Percentiles rank a stretch among this genome's conserved stretches.
These are phyloP conservation scores for Roridomyces roridus DNA, from an alignment of 768 basidiomycete genomes.

Conservation along the genomic window DNA sequence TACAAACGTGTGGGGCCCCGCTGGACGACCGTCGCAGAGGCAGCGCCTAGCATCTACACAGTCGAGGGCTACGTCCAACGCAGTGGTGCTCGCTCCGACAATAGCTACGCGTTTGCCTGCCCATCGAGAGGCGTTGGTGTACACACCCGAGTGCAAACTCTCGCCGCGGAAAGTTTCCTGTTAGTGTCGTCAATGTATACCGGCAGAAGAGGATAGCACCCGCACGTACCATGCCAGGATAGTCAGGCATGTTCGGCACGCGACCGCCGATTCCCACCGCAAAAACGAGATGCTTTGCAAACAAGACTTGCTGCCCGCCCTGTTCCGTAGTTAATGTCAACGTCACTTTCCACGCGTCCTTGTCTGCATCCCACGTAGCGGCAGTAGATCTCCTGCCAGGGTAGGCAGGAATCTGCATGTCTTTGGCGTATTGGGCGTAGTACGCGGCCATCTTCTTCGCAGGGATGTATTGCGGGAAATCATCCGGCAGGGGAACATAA, in stretches of 20 bases:
- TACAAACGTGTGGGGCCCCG: slow-evolving; percentile 44
- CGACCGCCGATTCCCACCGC: slow-evolving; percentile 26
- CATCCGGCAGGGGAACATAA: slow-evolving; percentile 17
- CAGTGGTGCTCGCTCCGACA: slow-evolving; percentile 52
- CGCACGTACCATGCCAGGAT: slow-evolving; percentile 21
- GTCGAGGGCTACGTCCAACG: slow-evolving; percentile 23
- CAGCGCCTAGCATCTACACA: slow-evolving; percentile 16
- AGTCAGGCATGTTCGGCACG: slow-evolving; percentile 11
- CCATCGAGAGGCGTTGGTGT: slow-evolving; percentile 47
- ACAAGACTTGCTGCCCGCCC: slow-evolving; percentile 26
- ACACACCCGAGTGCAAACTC: slow-evolving; percentile 50
- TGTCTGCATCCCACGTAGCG: slow-evolving; percentile 27
- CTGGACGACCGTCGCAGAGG: slow-evolving; percentile 40
- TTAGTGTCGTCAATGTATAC: neutral
- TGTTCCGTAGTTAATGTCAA: slow-evolving; percentile 29
- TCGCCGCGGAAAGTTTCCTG: slow-evolving; percentile 56
- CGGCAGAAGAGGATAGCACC: no score
- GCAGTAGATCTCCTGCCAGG: slow-evolving; percentile 17
- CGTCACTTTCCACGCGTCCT: slow-evolving; percentile 35
- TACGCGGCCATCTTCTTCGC: slow-evolving; percentile 22
- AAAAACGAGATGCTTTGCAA: slow-evolving; percentile 36
- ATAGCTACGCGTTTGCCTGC: slow-evolving; percentile 60
- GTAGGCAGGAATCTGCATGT: slow-evolving; percentile 16
- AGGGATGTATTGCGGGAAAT: slow-evolving; percentile 21
- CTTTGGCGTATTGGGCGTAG: slow-evolving; percentile 18